Conservation (phyloP, 441 rosid species). For the Erysimum pusillum region DNA sequence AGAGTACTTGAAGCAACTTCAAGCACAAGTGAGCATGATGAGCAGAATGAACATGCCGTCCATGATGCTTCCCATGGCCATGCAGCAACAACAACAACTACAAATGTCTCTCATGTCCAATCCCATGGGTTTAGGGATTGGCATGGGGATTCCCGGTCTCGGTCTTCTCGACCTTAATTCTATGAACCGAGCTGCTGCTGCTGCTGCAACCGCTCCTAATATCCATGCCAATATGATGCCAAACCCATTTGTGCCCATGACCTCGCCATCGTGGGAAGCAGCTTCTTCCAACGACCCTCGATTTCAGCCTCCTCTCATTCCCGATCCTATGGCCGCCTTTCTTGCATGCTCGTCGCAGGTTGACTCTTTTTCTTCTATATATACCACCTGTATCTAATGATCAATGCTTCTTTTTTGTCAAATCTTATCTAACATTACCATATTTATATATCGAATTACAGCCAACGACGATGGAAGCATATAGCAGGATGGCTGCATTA, state of each 20-base stretch:
- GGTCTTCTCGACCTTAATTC: constrained; percentile 49
- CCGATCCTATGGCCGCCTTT: constrained; percentile 73
- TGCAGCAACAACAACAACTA: constrained; percentile 64
- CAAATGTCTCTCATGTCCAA: constrained; percentile 70
- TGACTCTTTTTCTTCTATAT: not conserved
- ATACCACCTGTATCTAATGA: not conserved
- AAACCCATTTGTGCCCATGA: constrained; percentile 65
- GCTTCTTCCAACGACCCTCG: constrained; percentile 53
- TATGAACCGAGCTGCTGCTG: constrained; percentile 51
- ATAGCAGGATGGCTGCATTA: constrained; percentile 78
- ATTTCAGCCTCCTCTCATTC: constrained; percentile 51
- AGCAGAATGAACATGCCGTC: constrained; percentile 74
- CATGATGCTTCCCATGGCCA: constrained; percentile 78
- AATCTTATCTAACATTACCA: not conserved
- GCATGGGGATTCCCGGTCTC: constrained; percentile 70
- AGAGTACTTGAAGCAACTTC: constrained; percentile 91
- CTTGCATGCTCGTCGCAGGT: constrained; percentile 83
- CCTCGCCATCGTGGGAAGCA: constrained; percentile 65
- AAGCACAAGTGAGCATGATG: constrained; percentile 89
- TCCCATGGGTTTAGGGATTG: constrained; percentile 71
- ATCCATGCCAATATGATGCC: constrained; percentile 54
- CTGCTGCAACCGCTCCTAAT: constrained; percentile 45
- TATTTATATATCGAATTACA: constrained; percentile 38
- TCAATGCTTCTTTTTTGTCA: not conserved
- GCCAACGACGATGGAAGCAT: constrained; percentile 83